These are phyloP conservation scores for Sporisorium graminicola DNA, from an alignment of 1,284 basidiomycete genomes.

Conservation along the genomic window DNA sequence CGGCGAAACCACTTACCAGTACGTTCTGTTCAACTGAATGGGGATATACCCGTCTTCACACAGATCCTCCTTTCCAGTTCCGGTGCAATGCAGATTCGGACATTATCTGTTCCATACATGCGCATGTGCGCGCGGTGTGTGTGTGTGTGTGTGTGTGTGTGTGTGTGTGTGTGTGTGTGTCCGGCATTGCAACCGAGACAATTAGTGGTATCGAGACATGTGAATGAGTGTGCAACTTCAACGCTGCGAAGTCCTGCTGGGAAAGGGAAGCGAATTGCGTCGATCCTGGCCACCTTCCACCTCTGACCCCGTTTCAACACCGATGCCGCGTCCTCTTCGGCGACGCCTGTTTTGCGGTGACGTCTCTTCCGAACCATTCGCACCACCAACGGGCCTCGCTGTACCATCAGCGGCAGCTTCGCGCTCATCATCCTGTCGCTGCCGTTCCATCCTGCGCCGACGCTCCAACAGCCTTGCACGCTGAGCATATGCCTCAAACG, in stretches of 20 bases:
- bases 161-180: too few species aligned
- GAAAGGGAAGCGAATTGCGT: slow-evolving; percentile 38
- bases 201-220: too few species aligned
- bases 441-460: slow-evolving; percentile 23
- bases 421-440: slow-evolving; percentile 1
- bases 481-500: slow-evolving; percentile 47
- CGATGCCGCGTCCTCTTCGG: slow-evolving; percentile 18
- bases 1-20: slow-evolving; percentile 10
- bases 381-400: neutral
- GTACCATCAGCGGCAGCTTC: slow-evolving; percentile 8
- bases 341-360: slow-evolving; percentile 18
- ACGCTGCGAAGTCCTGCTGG: slow-evolving; percentile 21
- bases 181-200: too few species aligned
- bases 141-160: too few species aligned
- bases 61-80: neutral
- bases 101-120: too few species aligned
- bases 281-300: neutral
- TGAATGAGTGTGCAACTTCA: slow-evolving; percentile 6
- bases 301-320: neutral
- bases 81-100: slow-evolving; percentile 13
- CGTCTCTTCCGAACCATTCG: slow-evolving; percentile 8
- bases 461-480: slow-evolving; percentile 35
- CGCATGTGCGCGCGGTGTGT: too few species aligned
- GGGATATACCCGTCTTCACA: neutral
- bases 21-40: slow-evolving; percentile 18